phyloP scores from a whole-genome alignment of 2,329 filamentous ascomycete species.

The Diaporthe ilicicola region DNA sequence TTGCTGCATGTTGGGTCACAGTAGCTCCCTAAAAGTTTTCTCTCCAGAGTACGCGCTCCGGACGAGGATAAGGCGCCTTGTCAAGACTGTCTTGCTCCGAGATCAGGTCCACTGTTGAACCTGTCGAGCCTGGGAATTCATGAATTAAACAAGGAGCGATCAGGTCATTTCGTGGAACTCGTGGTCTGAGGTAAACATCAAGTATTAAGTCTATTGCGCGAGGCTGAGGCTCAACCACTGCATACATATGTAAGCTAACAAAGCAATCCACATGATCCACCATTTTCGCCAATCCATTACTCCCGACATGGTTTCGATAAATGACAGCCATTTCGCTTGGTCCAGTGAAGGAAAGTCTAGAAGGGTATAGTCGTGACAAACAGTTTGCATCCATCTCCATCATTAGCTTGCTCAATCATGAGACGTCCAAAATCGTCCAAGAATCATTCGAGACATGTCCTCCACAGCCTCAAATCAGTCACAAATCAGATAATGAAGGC shows the following conservation, averaged over 20 bases:
- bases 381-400: constrained; percentile 21
- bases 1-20: neutral
- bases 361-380: constrained; percentile 35
- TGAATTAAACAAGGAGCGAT: neutral
- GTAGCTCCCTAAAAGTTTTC: no score
- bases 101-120: neutral
- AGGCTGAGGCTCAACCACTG: neutral
- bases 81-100: neutral
- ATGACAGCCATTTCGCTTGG: constrained; percentile 28
- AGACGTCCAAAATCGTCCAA: constrained; percentile 34
- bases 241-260: no score
- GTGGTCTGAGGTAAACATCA: neutral
- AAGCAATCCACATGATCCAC: constrained; percentile 25
- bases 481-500: constrained; percentile 47
- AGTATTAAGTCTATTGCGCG: constrained; percentile 25
- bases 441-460: constrained; percentile 16
- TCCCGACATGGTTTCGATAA: constrained; percentile 29
- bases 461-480: neutral
- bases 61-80: neutral
- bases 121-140: no score
- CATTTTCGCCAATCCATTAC: constrained; percentile 30
- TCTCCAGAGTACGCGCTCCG: no score
- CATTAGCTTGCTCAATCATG: constrained; percentile 32
- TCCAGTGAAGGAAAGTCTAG: constrained; percentile 34
- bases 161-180: no score